Percentiles rank a stretch among this genome's conserved stretches.
Evolutionary conservation across 116 monocot species (phyloP).

Genomic region (Papilionanthe hybrid): DNA sequence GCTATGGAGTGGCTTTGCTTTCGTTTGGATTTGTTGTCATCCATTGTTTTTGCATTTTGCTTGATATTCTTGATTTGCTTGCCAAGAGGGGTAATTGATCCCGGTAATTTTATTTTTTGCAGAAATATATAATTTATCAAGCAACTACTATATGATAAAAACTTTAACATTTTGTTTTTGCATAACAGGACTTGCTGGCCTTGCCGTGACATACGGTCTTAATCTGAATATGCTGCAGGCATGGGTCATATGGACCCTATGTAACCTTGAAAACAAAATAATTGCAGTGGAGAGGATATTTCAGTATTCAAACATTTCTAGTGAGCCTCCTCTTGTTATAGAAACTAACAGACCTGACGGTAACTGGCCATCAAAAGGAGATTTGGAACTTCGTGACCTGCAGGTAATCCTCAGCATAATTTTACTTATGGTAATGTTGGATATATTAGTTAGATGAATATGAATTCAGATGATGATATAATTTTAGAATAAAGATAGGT

Average conservation of each 20-base stretch:
- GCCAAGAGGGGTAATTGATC: conserved; percentile 70
- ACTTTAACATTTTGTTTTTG: not conserved
- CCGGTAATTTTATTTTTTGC: conserved; percentile 40
- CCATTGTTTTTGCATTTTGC: conserved; percentile 64
- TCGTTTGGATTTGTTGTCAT: conserved; percentile 65
- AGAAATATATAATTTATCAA: not conserved
- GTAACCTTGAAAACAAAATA: conserved; percentile 70
- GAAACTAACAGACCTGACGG: conserved; percentile 37
- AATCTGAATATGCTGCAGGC: conserved; percentile 64
- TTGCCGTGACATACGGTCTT: conserved; percentile 83
- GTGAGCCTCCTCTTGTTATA: conserved; percentile 65
- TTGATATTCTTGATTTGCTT: conserved; percentile 64
- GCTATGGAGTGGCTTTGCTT: conserved; percentile 83
- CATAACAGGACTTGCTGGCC: conserved; percentile 61
- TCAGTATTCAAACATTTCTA: conserved; percentile 62
- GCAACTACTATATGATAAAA: not conserved
- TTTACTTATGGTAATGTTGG: not conserved
- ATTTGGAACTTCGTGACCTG: conserved; percentile 44
- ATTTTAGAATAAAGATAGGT: too few relatives aligned
- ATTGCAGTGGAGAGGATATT: conserved; percentile 84
- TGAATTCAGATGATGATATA: too few relatives aligned
- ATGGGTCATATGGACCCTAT: conserved; percentile 61
- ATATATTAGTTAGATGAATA: too few relatives aligned
- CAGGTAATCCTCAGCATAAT: conserved; percentile 38
- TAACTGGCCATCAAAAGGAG: conserved; percentile 66